Conservation (phyloP, 78 protist genomes). For the Planoprotostelium fungivorum region DNA sequence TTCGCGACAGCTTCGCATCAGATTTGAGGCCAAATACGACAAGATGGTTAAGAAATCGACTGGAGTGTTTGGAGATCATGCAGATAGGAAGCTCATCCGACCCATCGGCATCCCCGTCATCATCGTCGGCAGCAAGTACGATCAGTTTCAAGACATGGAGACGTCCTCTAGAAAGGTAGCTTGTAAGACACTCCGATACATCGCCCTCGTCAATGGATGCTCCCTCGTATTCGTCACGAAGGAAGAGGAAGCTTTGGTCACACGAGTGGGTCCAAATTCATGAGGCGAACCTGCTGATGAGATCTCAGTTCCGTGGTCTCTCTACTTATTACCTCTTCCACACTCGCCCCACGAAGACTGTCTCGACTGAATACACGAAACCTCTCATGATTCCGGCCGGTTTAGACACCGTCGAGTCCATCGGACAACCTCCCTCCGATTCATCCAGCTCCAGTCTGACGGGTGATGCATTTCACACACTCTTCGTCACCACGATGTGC, state of each 20-base stretch:
- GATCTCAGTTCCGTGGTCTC: neutral
- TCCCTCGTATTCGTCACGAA: neutral
- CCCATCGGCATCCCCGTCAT: neutral
- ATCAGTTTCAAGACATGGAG: neutral
- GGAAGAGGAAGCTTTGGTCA: neutral
- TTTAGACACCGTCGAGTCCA: neutral
- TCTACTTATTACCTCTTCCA: neutral
- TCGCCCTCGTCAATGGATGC: neutral
- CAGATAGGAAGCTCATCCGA: neutral
- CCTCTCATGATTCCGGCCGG: neutral
- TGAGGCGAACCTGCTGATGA: neutral
- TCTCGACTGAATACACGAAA: neutral
- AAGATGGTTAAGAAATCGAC: neutral
- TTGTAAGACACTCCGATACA: neutral
- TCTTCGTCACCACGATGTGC: neutral
- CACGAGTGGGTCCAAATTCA: neutral
- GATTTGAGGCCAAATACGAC: neutral
- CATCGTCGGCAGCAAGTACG: neutral
- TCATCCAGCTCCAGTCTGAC: neutral
- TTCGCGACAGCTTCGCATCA: neutral
- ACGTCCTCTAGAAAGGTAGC: neutral
- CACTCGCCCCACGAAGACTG: neutral
- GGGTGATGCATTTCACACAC: neutral
- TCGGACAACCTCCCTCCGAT: neutral
- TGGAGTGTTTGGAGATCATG: neutral